A percentile compares a stretch with the other conserved stretches of the same genome.
Conservation (phyloP, 352 stramenopile genomes). For the Phytophthora agathidicida region DNA sequence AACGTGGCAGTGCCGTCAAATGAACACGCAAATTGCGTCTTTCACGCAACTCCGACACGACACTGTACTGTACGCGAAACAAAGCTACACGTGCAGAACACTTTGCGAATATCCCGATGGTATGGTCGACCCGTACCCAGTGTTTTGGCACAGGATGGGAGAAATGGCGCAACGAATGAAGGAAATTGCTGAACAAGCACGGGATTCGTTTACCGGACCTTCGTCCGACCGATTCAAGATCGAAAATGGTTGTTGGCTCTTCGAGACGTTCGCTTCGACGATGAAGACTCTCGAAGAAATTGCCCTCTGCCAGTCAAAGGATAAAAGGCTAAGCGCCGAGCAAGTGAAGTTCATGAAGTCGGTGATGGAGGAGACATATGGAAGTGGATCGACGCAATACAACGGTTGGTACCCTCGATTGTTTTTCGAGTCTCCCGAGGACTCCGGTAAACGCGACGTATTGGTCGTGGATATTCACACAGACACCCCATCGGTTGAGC, state of each 20-base stretch:
- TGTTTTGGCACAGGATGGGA: conserved; percentile 25
- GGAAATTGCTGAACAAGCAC: neutral
- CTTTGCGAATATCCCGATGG: conserved; percentile 23
- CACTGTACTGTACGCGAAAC: conserved; percentile 30
- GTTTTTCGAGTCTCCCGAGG: conserved; percentile 2
- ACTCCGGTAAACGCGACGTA: conserved; percentile 19
- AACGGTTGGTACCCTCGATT: conserved; percentile 15
- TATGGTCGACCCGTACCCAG: conserved; percentile 28
- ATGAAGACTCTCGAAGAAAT: conserved; percentile 25
- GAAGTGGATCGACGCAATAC: conserved; percentile 4
- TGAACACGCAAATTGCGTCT: conserved; percentile 30
- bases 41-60: conserved; percentile 33
- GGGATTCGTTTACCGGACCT: neutral
- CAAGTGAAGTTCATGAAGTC: conserved; percentile 29
- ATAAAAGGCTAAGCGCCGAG: neutral
- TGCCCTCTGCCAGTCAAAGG: neutral
- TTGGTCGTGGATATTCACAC: conserved; percentile 10
- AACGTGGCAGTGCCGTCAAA: conserved; percentile 17
- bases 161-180: conserved; percentile 13
- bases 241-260: too few relatives aligned
- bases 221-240: neutral
- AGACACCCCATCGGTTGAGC: neutral
- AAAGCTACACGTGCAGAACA: conserved; percentile 20
- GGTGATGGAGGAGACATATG: conserved; percentile 23
- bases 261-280: conserved; percentile 9